Conservation (phyloP, 345 rosid genomes). For the Bruguiera sexangula region DNA sequence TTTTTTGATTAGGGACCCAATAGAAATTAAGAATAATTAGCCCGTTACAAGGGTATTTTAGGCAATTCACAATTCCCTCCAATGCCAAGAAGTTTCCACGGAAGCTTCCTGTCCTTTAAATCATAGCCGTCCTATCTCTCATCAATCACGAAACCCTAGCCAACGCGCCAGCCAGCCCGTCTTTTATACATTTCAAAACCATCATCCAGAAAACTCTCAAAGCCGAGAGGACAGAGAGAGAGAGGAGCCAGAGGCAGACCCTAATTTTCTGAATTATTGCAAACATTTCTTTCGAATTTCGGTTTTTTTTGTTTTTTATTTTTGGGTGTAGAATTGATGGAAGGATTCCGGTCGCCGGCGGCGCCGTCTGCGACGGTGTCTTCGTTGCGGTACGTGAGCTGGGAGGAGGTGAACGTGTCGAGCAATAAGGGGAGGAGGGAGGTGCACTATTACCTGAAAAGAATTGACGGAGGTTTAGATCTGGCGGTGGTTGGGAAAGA, state of each 20-base stretch:
- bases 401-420: conserved; percentile 63
- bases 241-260: neutral
- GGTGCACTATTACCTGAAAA: conserved; percentile 62
- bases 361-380: conserved; percentile 23
- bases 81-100: conserved; percentile 14
- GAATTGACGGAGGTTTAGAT: conserved; percentile 51
- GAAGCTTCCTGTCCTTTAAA: conserved; percentile 11
- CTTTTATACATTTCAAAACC: conserved; percentile 17
- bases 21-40: too few relatives aligned
- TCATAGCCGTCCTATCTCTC: conserved; percentile 53
- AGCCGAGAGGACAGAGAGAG: neutral
- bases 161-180: conserved; percentile 3
- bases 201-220: neutral
- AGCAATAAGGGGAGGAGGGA: conserved; percentile 51
- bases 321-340: conserved; percentile 12
- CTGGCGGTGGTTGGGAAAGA: conserved; percentile 71
- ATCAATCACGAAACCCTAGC: conserved; percentile 49
- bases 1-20: too few relatives aligned
- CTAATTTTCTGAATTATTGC: neutral
- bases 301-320: too few relatives aligned
- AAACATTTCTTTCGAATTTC: too few relatives aligned
- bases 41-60: conserved; percentile 16
- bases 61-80: conserved; percentile 1
- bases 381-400: conserved; percentile 42
- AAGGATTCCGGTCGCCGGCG: conserved; percentile 23